Evolutionary conservation across 805 yeast genomes (phyloP).

Genomic region (Starmerella lactis-condensi): DNA sequence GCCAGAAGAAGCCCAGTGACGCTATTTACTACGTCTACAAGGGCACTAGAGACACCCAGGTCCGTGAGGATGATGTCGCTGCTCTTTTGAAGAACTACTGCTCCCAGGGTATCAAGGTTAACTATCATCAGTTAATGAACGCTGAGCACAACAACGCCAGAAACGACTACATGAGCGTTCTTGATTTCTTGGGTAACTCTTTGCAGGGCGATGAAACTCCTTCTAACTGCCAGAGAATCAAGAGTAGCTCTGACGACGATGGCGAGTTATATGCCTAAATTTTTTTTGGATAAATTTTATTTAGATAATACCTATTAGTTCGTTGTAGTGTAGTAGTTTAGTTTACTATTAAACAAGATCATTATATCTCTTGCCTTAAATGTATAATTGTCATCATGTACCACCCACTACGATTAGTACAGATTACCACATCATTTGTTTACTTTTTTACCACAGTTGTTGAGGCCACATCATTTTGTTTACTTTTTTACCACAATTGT

Average conservation of each 20-base stretch:
- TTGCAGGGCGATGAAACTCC: slow-evolving; percentile 2
- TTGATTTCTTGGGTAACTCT: slow-evolving; percentile 6
- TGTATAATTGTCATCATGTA: too few species aligned
- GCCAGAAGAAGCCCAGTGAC: slow-evolving; percentile 13
- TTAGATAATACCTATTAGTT: too few species aligned
- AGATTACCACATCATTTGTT: too few species aligned
- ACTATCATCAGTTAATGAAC: slow-evolving; percentile 11
- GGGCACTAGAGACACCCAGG: slow-evolving; percentile 16
- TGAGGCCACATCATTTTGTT: too few species aligned
- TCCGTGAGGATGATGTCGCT: slow-evolving; percentile 12
- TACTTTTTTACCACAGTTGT: too few species aligned
- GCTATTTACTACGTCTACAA: slow-evolving; percentile 17
- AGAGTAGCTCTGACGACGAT: not conserved
- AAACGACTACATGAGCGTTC: slow-evolving; percentile 2
- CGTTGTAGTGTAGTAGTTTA: too few species aligned
- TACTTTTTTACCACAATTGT: too few species aligned
- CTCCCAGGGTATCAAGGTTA: slow-evolving; percentile 13
- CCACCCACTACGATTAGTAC: too few species aligned
- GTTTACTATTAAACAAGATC: too few species aligned
- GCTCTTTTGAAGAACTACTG: slow-evolving; percentile 15
- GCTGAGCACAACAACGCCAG: slow-evolving; percentile 8
- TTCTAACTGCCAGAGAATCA: slow-evolving; percentile 1
- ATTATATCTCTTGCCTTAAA: too few species aligned
- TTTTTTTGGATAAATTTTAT: not conserved
- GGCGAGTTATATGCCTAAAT: not conserved